Percentiles rank a stretch among this genome's conserved stretches.
These are phyloP conservation scores for Nemophila menziesii DNA, from an alignment of 257 asterid species.

Conservation along the genomic window DNA sequence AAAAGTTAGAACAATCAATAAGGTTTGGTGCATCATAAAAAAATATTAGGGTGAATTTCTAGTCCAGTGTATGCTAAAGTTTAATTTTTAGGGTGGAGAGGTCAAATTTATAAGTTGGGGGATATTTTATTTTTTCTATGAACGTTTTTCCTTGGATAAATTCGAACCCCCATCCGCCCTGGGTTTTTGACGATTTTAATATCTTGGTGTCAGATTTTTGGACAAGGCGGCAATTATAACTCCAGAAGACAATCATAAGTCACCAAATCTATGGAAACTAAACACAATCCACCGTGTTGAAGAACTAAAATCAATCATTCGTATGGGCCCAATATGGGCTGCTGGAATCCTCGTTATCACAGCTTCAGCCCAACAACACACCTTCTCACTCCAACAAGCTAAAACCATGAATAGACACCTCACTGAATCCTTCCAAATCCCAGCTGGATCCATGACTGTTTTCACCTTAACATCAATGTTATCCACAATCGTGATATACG, in stretches of 20 bases:
- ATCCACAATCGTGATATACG: constrained; percentile 42
- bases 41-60: no score
- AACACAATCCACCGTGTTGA: constrained; percentile 81
- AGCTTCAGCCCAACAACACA: constrained; percentile 64
- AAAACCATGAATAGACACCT: constrained; percentile 72
- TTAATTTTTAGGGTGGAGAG: no score
- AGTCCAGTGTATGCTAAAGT: no score
- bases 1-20: no score
- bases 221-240: constrained; percentile 65
- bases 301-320: constrained; percentile 60
- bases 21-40: no score
- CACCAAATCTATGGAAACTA: constrained; percentile 53
- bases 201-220: constrained; percentile 32
- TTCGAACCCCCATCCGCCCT: no score
- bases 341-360: constrained; percentile 76
- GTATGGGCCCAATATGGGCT: constrained; percentile 91
- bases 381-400: constrained; percentile 71
- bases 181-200: no score
- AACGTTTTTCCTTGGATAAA: no score
- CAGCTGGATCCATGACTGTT: constrained; percentile 66
- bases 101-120: no score
- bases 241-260: constrained; percentile 38
- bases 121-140: no score
- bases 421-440: constrained; percentile 42
- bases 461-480: constrained; percentile 62